phyloP scores from a whole-genome alignment of 768 basidiomycete species.

The Mycena epipterygia region DNA sequence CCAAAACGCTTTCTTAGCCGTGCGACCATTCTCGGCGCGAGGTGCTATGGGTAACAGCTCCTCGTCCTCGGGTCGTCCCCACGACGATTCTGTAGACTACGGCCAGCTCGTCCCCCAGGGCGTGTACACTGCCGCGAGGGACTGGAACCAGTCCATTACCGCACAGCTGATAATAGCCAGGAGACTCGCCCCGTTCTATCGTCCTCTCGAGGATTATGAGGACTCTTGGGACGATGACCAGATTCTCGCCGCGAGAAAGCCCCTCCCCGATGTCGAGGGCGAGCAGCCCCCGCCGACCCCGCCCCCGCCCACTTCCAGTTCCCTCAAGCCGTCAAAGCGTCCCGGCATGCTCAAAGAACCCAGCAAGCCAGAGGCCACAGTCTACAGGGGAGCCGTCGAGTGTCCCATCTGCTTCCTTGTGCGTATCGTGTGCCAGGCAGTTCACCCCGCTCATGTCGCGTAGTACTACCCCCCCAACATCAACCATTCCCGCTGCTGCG shows the following conservation, averaged over 20 bases:
- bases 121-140: constrained; percentile 85
- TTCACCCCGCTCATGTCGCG: constrained; percentile 39
- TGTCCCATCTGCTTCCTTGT: constrained; percentile 99
- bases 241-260: constrained; percentile 86
- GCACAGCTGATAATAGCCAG: constrained; percentile 90
- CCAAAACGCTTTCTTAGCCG: background rate
- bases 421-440: constrained; percentile 50
- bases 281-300: constrained; percentile 47
- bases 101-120: constrained; percentile 87
- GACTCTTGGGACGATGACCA: constrained; percentile 91
- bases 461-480: constrained; percentile 99
- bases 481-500: constrained; percentile 97
- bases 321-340: constrained; percentile 62
- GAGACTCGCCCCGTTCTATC: constrained; percentile 94
- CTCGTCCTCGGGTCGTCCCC: constrained; percentile 81
- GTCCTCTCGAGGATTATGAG: constrained; percentile 94
- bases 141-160: constrained; percentile 92
- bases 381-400: constrained; percentile 89
- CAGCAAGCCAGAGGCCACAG: constrained; percentile 78
- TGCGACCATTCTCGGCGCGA: background rate
- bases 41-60: constrained; percentile 83
- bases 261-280: constrained; percentile 66
- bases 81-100: constrained; percentile 89
- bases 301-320: constrained; percentile 48
- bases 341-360: constrained; percentile 74